phyloP scores from a whole-genome alignment of 1,284 basidiomycete species.

The Boletus austroedulis region DNA sequence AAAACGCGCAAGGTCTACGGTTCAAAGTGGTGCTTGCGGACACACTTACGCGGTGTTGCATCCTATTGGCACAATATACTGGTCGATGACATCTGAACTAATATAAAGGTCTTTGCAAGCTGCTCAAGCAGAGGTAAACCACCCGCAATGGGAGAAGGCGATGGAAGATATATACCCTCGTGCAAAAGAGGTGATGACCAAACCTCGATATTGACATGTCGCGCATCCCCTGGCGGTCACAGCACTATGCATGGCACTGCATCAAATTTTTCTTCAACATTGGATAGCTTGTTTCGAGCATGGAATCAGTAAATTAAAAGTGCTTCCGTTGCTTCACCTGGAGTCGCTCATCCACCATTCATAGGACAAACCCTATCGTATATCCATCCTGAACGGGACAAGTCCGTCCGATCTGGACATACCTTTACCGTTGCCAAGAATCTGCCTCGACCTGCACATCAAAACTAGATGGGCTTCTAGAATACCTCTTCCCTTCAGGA shows the following conservation, averaged over 20 bases:
- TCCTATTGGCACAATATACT: conserved; percentile 79
- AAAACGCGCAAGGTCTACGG: conserved; percentile 74
- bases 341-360: background rate
- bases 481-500: conserved; percentile 77
- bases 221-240: conserved; percentile 87
- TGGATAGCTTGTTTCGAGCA: conserved; percentile 76
- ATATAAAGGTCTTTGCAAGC: conserved; percentile 51
- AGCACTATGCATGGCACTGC: conserved; percentile 83
- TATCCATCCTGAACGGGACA: conserved; percentile 78
- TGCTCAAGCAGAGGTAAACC: conserved; percentile 94
- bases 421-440: conserved; percentile 90
- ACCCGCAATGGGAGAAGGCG: conserved; percentile 91
- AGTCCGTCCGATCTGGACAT: conserved; percentile 90
- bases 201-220: conserved; percentile 87
- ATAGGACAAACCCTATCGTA: conserved; percentile 77
- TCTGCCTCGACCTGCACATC: conserved; percentile 73
- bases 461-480: conserved; percentile 77
- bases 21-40: conserved; percentile 89
- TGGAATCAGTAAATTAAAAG: conserved; percentile 78
- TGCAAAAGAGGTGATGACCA: conserved; percentile 83
- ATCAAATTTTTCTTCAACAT: conserved; percentile 80
- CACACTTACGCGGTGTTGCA: conserved; percentile 78
- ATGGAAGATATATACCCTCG: conserved; percentile 84
- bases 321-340: conserved; percentile 28
- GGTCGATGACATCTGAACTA: conserved; percentile 1